A percentile compares a stretch with the other conserved stretches of the same genome.
These are phyloP conservation scores for Erysiphe pulchra DNA, from an alignment of 2,329 filamentous ascomycete genomes.

Conservation along the genomic window DNA sequence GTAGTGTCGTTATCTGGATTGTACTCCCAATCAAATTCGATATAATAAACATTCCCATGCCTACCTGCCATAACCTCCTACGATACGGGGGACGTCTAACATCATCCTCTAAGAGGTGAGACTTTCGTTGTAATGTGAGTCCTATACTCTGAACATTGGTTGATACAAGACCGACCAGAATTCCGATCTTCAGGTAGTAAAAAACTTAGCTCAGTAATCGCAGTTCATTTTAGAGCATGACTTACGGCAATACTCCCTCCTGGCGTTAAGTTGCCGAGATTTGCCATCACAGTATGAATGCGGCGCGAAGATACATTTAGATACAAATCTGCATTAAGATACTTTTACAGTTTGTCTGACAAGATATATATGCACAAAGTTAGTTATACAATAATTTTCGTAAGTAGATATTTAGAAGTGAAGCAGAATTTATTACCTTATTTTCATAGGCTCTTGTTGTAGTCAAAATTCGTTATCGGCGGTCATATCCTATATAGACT, in stretches of 20 bases:
- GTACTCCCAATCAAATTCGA: conserved; percentile 87
- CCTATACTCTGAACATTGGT: conserved; percentile 89
- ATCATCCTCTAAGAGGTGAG: conserved; percentile 88
- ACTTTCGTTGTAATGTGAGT: conserved; percentile 88
- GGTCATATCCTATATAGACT: too few relatives aligned
- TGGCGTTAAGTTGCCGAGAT: conserved; percentile 50
- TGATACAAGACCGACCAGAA: conserved; percentile 76
- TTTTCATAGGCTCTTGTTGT: too few relatives aligned
- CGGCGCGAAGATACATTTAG: not conserved
- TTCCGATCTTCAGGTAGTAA: conserved; percentile 45
- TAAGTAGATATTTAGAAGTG: too few relatives aligned
- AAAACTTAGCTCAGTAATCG: not conserved
- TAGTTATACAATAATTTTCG: too few relatives aligned
- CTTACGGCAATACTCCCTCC: conserved; percentile 53
- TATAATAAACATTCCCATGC: conserved; percentile 91
- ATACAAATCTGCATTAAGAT: not conserved
- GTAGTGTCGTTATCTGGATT: conserved; percentile 90
- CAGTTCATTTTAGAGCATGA: conserved; percentile 3
- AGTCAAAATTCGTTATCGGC: too few relatives aligned
- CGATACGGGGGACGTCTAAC: conserved; percentile 66
- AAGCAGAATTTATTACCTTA: too few relatives aligned
- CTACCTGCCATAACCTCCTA: conserved; percentile 80
- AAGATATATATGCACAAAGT: too few relatives aligned
- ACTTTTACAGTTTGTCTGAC: not conserved
- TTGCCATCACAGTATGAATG: conserved; percentile 28